These are phyloP conservation scores for Starmerella sp. DNA, from an alignment of 805 yeast genomes.

Conservation along the genomic window DNA sequence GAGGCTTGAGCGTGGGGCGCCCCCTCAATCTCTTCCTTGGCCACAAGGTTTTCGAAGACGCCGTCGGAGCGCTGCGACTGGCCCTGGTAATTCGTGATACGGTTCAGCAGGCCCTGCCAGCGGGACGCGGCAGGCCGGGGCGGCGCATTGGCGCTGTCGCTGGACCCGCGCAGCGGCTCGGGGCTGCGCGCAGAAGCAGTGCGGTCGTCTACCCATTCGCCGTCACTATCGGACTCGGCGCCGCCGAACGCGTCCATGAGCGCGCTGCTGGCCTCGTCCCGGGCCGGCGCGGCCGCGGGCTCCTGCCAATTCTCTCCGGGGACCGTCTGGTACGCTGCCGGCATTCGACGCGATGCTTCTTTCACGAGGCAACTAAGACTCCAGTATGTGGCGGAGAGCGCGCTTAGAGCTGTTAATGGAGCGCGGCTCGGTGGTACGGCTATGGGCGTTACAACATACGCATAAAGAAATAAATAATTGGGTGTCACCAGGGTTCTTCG, in stretches of 20 bases:
- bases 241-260: slow-evolving; percentile 20
- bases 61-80: slow-evolving; percentile 49
- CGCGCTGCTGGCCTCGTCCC: slow-evolving; percentile 8
- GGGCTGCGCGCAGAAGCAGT: neutral
- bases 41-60: slow-evolving; percentile 82
- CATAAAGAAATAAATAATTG: too few species aligned
- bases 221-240: slow-evolving; percentile 14
- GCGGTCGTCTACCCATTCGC: slow-evolving; percentile 16
- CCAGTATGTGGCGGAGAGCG: too few species aligned
- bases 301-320: neutral
- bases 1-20: slow-evolving; percentile 9
- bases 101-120: slow-evolving; percentile 12
- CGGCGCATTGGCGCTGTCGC: neutral
- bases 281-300: neutral
- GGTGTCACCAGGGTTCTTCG: too few species aligned
- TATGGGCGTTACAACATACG: too few species aligned
- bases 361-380: too few species aligned
- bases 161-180: neutral
- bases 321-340: neutral
- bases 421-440: neutral
- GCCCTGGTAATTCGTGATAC: slow-evolving; percentile 1
- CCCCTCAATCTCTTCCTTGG: slow-evolving; percentile 57
- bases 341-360: neutral
- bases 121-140: neutral
- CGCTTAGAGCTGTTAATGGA: neutral